These are phyloP conservation scores for Melaleuca alternifolia DNA, from an alignment of 345 rosid genomes.

Conservation along the genomic window DNA sequence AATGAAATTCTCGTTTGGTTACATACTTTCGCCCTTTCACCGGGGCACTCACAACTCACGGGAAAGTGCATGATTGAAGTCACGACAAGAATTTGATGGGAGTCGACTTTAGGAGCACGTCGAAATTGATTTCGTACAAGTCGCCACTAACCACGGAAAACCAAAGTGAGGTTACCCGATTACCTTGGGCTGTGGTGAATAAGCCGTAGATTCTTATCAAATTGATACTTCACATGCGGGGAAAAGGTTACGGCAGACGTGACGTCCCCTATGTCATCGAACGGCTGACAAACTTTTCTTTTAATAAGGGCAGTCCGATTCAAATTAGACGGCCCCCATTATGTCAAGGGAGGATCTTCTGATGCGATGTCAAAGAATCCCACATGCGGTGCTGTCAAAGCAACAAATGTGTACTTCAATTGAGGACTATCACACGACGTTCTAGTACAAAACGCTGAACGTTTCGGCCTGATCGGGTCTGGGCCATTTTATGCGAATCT, in stretches of 20 bases:
- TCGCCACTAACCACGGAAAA: neutral
- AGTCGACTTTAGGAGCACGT: neutral
- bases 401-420: neutral
- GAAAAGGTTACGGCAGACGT: too few species aligned
- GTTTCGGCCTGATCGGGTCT: neutral
- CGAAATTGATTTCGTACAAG: neutral
- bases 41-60: neutral
- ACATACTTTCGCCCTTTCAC: neutral
- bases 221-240: too few species aligned
- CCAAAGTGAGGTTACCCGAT: neutral
- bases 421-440: neutral
- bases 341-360: too few species aligned
- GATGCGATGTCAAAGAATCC: too few species aligned
- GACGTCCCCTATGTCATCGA: too few species aligned
- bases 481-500: neutral
- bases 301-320: too few species aligned
- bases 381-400: neutral
- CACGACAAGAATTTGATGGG: neutral
- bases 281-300: too few species aligned
- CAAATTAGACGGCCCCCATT: too few species aligned
- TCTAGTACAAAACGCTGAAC: rapidly evolving
- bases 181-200: neutral
- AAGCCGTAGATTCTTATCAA: too few species aligned
- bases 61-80: neutral
- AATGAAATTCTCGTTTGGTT: neutral